A percentile compares a stretch with the other conserved stretches of the same genome.
Conservation (phyloP, 768 basidiomycete genomes). For the Stropharia rugosoannulata region DNA sequence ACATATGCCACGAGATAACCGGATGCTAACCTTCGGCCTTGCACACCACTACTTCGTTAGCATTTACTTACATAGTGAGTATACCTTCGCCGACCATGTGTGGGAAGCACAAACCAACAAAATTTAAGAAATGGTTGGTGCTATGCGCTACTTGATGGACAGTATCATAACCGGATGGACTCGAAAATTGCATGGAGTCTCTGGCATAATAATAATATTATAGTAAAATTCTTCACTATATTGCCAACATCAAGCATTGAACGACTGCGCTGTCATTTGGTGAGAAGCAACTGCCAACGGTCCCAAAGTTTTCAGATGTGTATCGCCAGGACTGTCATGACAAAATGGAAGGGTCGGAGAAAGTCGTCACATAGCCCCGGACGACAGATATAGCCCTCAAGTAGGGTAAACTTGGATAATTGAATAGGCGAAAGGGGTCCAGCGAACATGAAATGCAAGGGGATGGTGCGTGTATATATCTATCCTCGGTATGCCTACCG, state of each 20-base stretch:
- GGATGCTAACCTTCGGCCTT: too few species aligned
- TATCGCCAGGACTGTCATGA: background rate
- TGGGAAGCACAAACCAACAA: too few species aligned
- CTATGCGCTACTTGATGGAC: too few species aligned
- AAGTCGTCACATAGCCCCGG: background rate
- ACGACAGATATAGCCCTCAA: background rate
- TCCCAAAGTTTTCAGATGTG: slow-evolving; percentile 15
- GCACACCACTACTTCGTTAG: too few species aligned
- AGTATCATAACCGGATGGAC: too few species aligned
- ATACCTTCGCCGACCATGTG: too few species aligned
- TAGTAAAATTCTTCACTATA: slow-evolving; percentile 15
- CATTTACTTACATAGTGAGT: too few species aligned
- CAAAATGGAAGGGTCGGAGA: background rate
- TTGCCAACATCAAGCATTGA: slow-evolving; percentile 14
- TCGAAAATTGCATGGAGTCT: too few species aligned
- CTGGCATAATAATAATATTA: background rate
- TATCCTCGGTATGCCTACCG: slow-evolving; percentile 3
- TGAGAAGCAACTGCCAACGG: slow-evolving; percentile 29
- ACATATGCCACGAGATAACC: too few species aligned
- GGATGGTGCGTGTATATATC: slow-evolving; percentile 9
- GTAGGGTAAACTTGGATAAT: too few species aligned
- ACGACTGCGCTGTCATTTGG: slow-evolving; percentile 25
- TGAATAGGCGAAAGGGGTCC: background rate
- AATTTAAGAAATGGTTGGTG: too few species aligned
- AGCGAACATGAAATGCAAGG: background rate